Evolutionary conservation across 495 filamentous ascomycete genomes (phyloP), one percentile per base, ranked within the genome.

Genomic region (Neurospora hispaniola): DNA sequence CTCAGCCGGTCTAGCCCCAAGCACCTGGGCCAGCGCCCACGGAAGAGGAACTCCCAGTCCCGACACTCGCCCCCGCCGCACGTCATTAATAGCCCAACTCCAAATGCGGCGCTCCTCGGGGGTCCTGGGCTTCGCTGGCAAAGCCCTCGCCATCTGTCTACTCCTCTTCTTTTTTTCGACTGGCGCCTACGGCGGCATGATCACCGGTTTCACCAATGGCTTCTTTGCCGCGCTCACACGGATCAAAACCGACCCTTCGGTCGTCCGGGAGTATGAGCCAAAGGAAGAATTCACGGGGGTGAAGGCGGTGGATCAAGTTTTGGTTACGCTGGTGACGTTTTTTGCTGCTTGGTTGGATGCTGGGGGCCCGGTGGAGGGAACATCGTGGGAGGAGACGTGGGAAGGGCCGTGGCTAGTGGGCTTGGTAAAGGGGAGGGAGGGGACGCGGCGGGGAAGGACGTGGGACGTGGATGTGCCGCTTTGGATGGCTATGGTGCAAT

Each of bases 301-400:
- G 41, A 71, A 74, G 18, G 74, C 75, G 0, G 42, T 91, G 18
- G 89, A 91, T 72, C 42, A 76, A 4, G 79, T 86, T 5, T 75
- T 90, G 35, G 76, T 83, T 4, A 69, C 83, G 10, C 70, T 90
- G 73, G 83, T 84, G 2, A 78, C 79, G 6, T 89, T 90, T 76
- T 90, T 90, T 81, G 87, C 85, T 72, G 81, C 86, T 7, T 72
- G 83, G 2, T 76, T 89, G n/a, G 86, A 89, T 66, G 41, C 39
- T 59, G 35, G 69, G 9, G 20, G 18, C n/a, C 69, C 18, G 23
- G 69, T 23, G 7, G 69, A n/a, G 18, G n/a, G n/a, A n/a, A 7
- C 3, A n/a, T n/a, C 3, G 11, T 31, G 23, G 48, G 23, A 23
- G 20, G 40, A 14, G 41, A n/a, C 40, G 39, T 27, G 20, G 70